A percentile compares a stretch with the other conserved stretches of the same genome.
Conservation (phyloP, 768 basidiomycete species). For the Butyriboletus loyo region DNA sequence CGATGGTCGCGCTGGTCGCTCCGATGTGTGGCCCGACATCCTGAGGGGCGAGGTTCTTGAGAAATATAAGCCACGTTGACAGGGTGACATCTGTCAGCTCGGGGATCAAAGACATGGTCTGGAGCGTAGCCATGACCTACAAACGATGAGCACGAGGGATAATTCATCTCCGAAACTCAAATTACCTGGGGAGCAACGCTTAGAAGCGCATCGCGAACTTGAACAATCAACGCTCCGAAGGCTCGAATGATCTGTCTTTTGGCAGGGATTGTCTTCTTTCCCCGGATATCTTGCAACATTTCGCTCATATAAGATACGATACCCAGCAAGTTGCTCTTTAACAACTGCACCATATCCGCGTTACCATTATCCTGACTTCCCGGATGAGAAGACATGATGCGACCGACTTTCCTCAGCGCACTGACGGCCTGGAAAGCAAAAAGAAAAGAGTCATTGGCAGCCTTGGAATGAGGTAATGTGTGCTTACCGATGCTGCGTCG, state of each 20-base stretch:
- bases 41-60: conserved; percentile 57
- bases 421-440: conserved; percentile 45
- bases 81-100: conserved; percentile 79
- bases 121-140: conserved; percentile 94
- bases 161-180: neutral
- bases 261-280: conserved; percentile 61
- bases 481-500: conserved; percentile 43
- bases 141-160: conserved; percentile 9
- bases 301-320: conserved; percentile 84
- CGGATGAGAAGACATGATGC: conserved; percentile 26
- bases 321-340: conserved; percentile 78
- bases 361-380: conserved; percentile 27
- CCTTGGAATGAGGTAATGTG: conserved; percentile 15
- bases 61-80: conserved; percentile 74
- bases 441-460: conserved; percentile 30
- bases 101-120: conserved; percentile 76
- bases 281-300: conserved; percentile 78
- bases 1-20: conserved; percentile 80
- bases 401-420: conserved; percentile 45
- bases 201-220: conserved; percentile 68
- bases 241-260: conserved; percentile 82
- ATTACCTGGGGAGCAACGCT: conserved; percentile 85
- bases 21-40: conserved; percentile 86
- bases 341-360: conserved; percentile 51
- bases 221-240: conserved; percentile 65